These are phyloP conservation scores for Scheffersomyces illinoinensis DNA, from an alignment of 1,139 yeast species.

Conservation along the genomic window DNA sequence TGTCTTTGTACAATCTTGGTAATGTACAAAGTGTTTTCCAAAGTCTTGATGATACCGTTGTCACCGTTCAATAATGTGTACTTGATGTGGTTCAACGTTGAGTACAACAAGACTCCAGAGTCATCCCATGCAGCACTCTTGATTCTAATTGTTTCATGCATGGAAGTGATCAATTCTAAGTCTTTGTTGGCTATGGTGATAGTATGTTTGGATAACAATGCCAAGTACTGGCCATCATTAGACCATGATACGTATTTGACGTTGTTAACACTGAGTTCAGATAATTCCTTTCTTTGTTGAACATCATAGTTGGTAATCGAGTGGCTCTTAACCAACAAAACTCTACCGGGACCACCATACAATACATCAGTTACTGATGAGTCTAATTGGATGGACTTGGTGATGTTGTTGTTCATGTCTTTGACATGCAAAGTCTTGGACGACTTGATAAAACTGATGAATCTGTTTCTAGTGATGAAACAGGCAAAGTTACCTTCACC, in stretches of 20 bases:
- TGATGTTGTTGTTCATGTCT: constrained; percentile 77
- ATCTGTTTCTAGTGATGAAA: constrained; percentile 92
- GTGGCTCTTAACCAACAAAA: constrained; percentile 70
- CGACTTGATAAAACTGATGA: constrained; percentile 73
- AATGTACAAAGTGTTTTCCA: constrained; percentile 87
- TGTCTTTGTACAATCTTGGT: constrained; percentile 68
- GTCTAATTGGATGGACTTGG: constrained; percentile 80
- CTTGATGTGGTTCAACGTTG: constrained; percentile 94
- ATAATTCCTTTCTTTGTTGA: constrained; percentile 81
- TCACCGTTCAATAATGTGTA: constrained; percentile 94
- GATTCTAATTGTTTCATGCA: constrained; percentile 96
- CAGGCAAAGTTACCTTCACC: constrained; percentile 87
- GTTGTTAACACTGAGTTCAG: constrained; percentile 70
- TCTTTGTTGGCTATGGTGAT: constrained; percentile 83
- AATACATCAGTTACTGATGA: constrained; percentile 71
- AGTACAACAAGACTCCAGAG: constrained; percentile 83
- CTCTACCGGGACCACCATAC: constrained; percentile 79
- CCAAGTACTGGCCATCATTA: constrained; percentile 81
- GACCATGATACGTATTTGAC: constrained; percentile 93
- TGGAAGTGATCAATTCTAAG: constrained; percentile 74
- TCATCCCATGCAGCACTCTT: constrained; percentile 99
- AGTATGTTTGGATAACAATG: constrained; percentile 88
- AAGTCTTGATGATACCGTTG: constrained; percentile 88
- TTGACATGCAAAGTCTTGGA: constrained; percentile 73
- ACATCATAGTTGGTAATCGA: constrained; percentile 85